Evolutionary conservation across 805 yeast species (phyloP).

Genomic region (Metschnikowia baotianmanensis): DNA sequence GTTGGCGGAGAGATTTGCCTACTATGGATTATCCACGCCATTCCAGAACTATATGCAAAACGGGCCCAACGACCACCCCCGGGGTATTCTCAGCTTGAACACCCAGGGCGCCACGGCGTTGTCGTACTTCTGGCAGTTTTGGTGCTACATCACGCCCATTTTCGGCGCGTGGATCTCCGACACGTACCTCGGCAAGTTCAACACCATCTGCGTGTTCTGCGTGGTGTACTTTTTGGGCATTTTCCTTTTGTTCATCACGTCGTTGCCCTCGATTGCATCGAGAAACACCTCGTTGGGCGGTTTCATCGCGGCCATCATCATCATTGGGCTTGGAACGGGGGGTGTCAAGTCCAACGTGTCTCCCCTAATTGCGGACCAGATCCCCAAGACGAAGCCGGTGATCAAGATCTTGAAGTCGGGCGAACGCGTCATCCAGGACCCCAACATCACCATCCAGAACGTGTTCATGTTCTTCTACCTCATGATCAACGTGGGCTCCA

Average conservation of each 20-base stretch:
- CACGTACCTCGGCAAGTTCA: constrained; percentile 69
- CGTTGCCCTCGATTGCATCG: constrained; percentile 56
- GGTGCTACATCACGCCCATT: constrained; percentile 80
- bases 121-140: constrained; percentile 72
- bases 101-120: constrained; percentile 67
- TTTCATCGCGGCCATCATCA: constrained; percentile 50
- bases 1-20: constrained; percentile 77
- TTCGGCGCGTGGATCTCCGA: constrained; percentile 77
- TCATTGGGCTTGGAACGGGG: constrained; percentile 77
- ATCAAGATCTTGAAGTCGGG: constrained; percentile 39
- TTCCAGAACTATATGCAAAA: constrained; percentile 78
- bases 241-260: constrained; percentile 63
- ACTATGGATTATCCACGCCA: constrained; percentile 74
- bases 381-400: constrained; percentile 40
- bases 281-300: constrained; percentile 61
- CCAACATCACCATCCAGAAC: constrained; percentile 66
- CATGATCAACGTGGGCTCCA: constrained; percentile 72
- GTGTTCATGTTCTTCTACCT: constrained; percentile 75
- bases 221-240: constrained; percentile 60
- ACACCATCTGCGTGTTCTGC: constrained; percentile 61
- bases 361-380: constrained; percentile 62
- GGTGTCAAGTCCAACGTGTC: constrained; percentile 77
- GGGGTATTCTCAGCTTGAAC: constrained; percentile 61
- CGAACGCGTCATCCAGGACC: constrained; percentile 50
- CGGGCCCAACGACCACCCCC: constrained; percentile 35